Evolutionary conservation across 2,329 filamentous ascomycete species (phyloP).

Genomic region (Didymella exigua): DNA sequence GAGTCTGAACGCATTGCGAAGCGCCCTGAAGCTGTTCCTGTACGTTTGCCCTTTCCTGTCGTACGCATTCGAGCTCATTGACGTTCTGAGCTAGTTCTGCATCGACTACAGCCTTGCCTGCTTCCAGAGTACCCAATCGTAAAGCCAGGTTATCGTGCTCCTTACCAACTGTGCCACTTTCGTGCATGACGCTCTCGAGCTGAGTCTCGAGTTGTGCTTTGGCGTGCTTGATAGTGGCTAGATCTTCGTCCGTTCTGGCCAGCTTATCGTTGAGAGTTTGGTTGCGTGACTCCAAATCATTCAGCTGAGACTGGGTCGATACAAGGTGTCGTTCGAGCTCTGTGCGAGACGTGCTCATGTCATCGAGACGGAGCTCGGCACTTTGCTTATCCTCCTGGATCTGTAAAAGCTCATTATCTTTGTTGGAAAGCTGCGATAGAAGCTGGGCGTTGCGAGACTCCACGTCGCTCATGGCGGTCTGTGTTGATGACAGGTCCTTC

Average conservation of each 20-base stretch:
- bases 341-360: slow-evolving; percentile 1
- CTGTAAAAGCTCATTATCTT: slow-evolving; percentile 13
- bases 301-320: neutral
- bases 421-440: slow-evolving; percentile 20
- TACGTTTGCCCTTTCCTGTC: slow-evolving; percentile 2
- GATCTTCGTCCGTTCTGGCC: neutral
- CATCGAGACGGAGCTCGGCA: neutral
- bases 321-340: slow-evolving; percentile 10
- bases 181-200: slow-evolving; percentile 5
- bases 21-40: slow-evolving; percentile 18
- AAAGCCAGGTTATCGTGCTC: slow-evolving; percentile 6
- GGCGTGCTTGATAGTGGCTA: neutral
- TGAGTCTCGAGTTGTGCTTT: slow-evolving; percentile 4
- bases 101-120: slow-evolving; percentile 8
- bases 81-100: slow-evolving; percentile 5
- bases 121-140: slow-evolving; percentile 10
- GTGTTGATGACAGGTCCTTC: slow-evolving; percentile 21
- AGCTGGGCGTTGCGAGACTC: slow-evolving; percentile 27
- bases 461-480: slow-evolving; percentile 21
- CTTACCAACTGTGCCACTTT: slow-evolving; percentile 5
- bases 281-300: neutral
- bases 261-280: neutral
- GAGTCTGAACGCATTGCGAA: slow-evolving; percentile 6
- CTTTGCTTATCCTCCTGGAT: neutral
- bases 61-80: slow-evolving; percentile 10